phyloP scores from a whole-genome alignment of 495 filamentous ascomycete genomes.

The Massariosphaeria phaeospora region DNA sequence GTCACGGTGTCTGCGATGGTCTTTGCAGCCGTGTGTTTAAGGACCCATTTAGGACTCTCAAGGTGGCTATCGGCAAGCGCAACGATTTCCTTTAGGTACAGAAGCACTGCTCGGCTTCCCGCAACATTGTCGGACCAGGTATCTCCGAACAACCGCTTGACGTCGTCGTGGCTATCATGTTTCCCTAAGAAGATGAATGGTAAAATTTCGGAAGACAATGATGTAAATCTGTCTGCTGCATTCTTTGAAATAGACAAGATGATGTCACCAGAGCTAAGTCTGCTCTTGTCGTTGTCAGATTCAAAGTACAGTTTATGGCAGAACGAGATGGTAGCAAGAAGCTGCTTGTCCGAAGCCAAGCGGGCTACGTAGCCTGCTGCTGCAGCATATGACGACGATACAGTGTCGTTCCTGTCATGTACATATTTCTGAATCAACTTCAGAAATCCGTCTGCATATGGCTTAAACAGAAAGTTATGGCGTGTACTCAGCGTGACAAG shows the following conservation, averaged over 20 bases:
- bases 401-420: conserved; percentile 85
- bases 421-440: conserved; percentile 71
- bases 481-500: conserved; percentile 82
- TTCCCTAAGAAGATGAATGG: conserved; percentile 86
- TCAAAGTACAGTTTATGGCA: conserved; percentile 72
- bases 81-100: conserved; percentile 81
- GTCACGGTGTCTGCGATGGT: conserved; percentile 67
- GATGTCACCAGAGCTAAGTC: conserved; percentile 73
- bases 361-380: conserved; percentile 81
- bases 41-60: conserved; percentile 74
- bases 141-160: conserved; percentile 67
- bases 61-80: conserved; percentile 60
- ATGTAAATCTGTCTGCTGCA: conserved; percentile 80
- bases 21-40: conserved; percentile 82
- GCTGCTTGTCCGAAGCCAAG: conserved; percentile 62
- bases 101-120: conserved; percentile 69
- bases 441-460: conserved; percentile 73
- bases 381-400: conserved; percentile 77
- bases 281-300: conserved; percentile 59
- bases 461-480: conserved; percentile 64
- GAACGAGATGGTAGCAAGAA: conserved; percentile 61
- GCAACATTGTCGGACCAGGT: conserved; percentile 89
- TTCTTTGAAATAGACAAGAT: conserved; percentile 72
- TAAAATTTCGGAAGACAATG: conserved; percentile 65
- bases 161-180: conserved; percentile 74